Evolutionary conservation across 129 eudicot species (phyloP).

Genomic region (Escallonia herrerae): DNA sequence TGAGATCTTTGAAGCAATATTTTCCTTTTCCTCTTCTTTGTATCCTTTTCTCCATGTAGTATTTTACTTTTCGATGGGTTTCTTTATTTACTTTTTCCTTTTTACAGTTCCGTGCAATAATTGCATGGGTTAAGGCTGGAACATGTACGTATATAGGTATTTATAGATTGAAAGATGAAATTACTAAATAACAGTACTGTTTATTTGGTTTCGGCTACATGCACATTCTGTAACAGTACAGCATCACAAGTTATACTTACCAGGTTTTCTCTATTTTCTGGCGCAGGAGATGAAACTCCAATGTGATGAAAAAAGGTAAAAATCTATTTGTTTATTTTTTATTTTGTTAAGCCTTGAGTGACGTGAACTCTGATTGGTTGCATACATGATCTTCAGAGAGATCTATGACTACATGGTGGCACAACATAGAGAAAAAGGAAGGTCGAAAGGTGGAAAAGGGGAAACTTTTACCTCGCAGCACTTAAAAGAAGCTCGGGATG

Average conservation of each 20-base stretch:
- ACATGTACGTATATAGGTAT: no score
- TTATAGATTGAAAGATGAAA: no score
- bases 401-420: slow-evolving; percentile 66
- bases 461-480: slow-evolving; percentile 55
- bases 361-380: slow-evolving; percentile 17
- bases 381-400: slow-evolving; percentile 45
- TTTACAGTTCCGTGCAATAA: no score
- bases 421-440: slow-evolving; percentile 70
- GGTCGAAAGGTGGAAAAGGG: slow-evolving; percentile 59
- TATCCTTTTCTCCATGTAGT: no score
- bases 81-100: no score
- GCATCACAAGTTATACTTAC: slow-evolving; percentile 5
- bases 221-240: neutral
- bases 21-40: no score
- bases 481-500: slow-evolving; percentile 66
- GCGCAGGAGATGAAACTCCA: slow-evolving; percentile 89
- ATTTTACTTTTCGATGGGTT: no score
- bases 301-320: slow-evolving; percentile 92
- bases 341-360: neutral
- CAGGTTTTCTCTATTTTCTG: slow-evolving; percentile 25
- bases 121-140: no score
- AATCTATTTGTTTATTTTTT: neutral
- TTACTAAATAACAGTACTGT: no score
- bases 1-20: no score
- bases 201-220: no score